Evolutionary conservation across 2,329 filamentous ascomycete genomes (phyloP), one percentile per base, ranked within the genome.

Genomic region (Penicillium rolfsii): DNA sequence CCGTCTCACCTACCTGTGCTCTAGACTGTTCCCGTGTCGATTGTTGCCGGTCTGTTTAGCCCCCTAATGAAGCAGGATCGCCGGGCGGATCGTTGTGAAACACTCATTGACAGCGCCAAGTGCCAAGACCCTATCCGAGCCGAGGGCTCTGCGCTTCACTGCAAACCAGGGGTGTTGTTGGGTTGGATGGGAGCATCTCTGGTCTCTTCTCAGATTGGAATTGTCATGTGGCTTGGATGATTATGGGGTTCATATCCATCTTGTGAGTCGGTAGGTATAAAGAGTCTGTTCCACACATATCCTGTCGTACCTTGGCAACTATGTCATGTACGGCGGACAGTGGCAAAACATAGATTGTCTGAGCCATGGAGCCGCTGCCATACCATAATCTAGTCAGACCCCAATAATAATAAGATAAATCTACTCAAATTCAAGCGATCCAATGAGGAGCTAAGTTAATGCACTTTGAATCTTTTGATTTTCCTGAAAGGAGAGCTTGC

Each of bases 51-150:
- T 24, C 33, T 24, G 3, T 52, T 35, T 33, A 33, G 33, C 50
- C 33, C 35, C 24, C 4, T n/a, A 40, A 40, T 38, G 4, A 40
- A 41, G 36, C 19, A 57, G 45, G 46, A 57, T 57, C 45, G 36
- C 33, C 55, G 55, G 24, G n/a, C 35, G 50, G 50, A 40, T 28
- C 19, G 35, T 33, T n/a, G 45, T 43, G 43, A 36, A 26, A 50
- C 35, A 26, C 14, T 36, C 45, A 26, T 57, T 50, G 55, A 35
- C 46, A 50, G 35, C 46, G 50, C 50, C 50, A 52, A 52, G 50
- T 40, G 45, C 55, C 46, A 57, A 57, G 55, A 41, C 12, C 30
- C 19, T 57, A 41, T 36, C 46, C 55, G 55, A 57, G 35, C 33
- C 19, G 30, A 11, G 30, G 30, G 30, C n/a, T 41, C 16, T 12